Percentiles rank a stretch among this genome's conserved stretches.
phyloP scores from a whole-genome alignment of 2,329 filamentous ascomycete genomes.

The Paraconiothyrium sp. region DNA sequence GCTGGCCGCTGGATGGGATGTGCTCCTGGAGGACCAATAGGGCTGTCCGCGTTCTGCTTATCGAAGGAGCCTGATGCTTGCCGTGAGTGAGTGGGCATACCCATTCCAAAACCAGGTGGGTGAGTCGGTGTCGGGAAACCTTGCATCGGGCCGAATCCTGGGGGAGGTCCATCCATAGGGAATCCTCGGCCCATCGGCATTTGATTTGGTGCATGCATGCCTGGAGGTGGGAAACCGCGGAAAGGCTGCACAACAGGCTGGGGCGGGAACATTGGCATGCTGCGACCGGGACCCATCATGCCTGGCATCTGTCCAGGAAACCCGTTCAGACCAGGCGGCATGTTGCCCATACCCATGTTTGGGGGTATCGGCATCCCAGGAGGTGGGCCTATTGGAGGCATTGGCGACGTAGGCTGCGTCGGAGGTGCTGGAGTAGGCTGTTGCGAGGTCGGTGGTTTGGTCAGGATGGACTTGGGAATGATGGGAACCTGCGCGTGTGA shows the following conservation, averaged over 20 bases:
- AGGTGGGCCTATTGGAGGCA: slow-evolving; percentile 70
- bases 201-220: slow-evolving; percentile 63
- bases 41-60: slow-evolving; percentile 67
- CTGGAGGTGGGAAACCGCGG: slow-evolving; percentile 66
- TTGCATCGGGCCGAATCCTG: slow-evolving; percentile 51
- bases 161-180: slow-evolving; percentile 64
- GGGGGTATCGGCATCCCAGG: slow-evolving; percentile 67
- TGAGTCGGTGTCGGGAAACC: slow-evolving; percentile 46
- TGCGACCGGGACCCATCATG: slow-evolving; percentile 64
- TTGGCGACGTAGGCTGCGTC: slow-evolving; percentile 67
- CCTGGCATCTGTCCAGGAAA: slow-evolving; percentile 60
- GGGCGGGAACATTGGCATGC: slow-evolving; percentile 65
- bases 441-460: slow-evolving; percentile 64
- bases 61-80: slow-evolving; percentile 75
- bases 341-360: slow-evolving; percentile 56
- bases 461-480: slow-evolving; percentile 69
- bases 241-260: slow-evolving; percentile 63
- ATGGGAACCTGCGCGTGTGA: slow-evolving; percentile 73
- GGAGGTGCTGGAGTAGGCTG: slow-evolving; percentile 59
- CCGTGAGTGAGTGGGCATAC: slow-evolving; percentile 71
- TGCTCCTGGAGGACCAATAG: slow-evolving; percentile 59
- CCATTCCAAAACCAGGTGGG: slow-evolving; percentile 51
- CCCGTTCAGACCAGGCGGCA: slow-evolving; percentile 60
- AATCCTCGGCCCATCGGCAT: slow-evolving; percentile 68
- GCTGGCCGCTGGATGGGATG: slow-evolving; percentile 83